A percentile compares a stretch with the other conserved stretches of the same genome.
phyloP scores from a whole-genome alignment of 1,284 basidiomycete genomes.

The Cryptococcus sp. region DNA sequence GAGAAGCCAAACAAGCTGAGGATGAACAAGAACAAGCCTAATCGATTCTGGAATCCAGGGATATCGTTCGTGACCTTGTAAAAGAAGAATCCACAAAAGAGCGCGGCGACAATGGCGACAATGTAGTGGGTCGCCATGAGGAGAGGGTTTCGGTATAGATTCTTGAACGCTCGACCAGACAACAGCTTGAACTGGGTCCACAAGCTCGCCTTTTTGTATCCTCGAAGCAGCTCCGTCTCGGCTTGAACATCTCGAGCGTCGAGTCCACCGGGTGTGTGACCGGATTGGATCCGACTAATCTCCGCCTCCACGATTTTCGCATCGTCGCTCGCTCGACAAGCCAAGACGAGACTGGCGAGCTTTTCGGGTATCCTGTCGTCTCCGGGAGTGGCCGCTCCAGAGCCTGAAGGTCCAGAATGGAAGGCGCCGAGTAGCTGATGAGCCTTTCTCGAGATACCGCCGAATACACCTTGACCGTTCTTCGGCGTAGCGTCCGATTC shows the following conservation, averaged over 20 bases:
- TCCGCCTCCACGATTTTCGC: conserved; percentile 61
- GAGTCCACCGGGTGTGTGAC: conserved; percentile 35
- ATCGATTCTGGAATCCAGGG: conserved; percentile 75
- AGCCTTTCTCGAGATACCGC: conserved; percentile 62
- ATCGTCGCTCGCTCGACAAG: conserved; percentile 64
- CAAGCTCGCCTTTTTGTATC: conserved; percentile 77
- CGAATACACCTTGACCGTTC: conserved; percentile 3
- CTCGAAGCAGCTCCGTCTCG: conserved; percentile 59
- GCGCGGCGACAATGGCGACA: conserved; percentile 72
- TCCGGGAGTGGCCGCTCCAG: conserved; percentile 39
- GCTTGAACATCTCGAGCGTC: conserved; percentile 50
- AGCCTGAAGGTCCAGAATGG: conserved; percentile 13
- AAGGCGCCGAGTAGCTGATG: conserved; percentile 68
- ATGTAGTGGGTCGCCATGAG: conserved; percentile 85
- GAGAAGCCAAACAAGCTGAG: conserved; percentile 94
- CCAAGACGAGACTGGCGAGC: conserved; percentile 66
- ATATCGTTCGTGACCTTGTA: conserved; percentile 68
- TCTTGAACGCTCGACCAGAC: conserved; percentile 96
- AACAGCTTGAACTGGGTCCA: conserved; percentile 86
- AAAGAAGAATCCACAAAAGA: conserved; percentile 53
- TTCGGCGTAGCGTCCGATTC: conserved; percentile 1
- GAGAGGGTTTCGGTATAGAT: conserved; percentile 88
- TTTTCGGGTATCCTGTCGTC: conserved; percentile 56
- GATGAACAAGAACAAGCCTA: conserved; percentile 93
- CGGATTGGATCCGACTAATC: conserved; percentile 52